Base-by-base conservation (phyloP, 768 basidiomycete species). In the Phylloporus sp. region DNA sequence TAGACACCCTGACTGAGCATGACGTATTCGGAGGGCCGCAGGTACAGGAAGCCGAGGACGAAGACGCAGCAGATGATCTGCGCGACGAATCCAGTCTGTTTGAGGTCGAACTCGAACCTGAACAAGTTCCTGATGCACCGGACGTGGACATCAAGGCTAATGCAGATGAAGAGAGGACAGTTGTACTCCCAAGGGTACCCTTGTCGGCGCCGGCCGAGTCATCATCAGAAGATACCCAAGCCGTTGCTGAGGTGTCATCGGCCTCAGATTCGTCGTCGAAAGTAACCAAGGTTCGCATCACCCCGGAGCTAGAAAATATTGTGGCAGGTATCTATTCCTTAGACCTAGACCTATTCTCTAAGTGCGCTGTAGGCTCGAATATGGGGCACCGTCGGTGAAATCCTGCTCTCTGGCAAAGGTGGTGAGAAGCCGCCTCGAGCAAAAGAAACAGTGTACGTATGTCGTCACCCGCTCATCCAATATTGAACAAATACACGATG, bases 371-470 rank as follows among this genome's bases (percentile, higher is more conserved):
- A 91, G 89, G 63, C 76, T 24, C 88, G 81, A 61, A 84, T 91
- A 56, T 87, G 86, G 85, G 54, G 72, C 11, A 80, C 82, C 10
- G 72, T 84, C 11, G 80, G 83, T 18, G 86, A 89, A 40, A 70
- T 82, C 31, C 73, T 90, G 16, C 77, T 80, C 70, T 80, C 81
- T 16, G 80, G 79, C 13, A 72, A 79, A 58, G 56, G 56, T 38
- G 67, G 65, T 13, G 71, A 64, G 47, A 76, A 74, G 48, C 74
- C 77, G 23, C 78, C 78, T 31, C 73, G 69, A 24, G 77, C 80
- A 24, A 82, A 80, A 58, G 82, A 85, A 59, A 85, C 79, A 1
- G 75, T 88, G 86, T 84, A 59, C 34, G 81, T 62, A 28, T 24
- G 46, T 15, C 41, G 9, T 48, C 39, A 15, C 27, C 8, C 42